These are phyloP conservation scores for Ramularia endophylla DNA, from an alignment of 2,329 filamentous ascomycete species.

Conservation along the genomic window DNA sequence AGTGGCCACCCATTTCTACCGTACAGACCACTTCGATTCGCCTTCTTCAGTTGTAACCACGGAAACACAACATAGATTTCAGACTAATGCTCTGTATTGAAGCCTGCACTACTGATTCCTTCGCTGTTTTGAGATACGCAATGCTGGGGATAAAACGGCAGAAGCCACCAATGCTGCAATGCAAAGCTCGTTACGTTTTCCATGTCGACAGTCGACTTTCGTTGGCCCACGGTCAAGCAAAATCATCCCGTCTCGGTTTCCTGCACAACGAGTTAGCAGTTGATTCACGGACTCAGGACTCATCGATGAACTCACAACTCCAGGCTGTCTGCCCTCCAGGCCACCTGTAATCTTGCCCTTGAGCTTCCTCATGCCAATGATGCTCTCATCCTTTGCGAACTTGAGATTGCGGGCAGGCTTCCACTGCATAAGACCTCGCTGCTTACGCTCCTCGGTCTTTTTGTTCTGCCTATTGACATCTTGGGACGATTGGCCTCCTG, in stretches of 20 bases:
- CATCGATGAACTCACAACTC: slow-evolving; percentile 51
- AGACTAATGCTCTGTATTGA: too few relatives aligned
- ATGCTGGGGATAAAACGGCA: background rate
- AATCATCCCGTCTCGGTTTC: slow-evolving; percentile 18
- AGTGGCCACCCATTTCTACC: too few relatives aligned
- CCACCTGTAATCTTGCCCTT: slow-evolving; percentile 66
- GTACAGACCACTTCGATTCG: too few relatives aligned
- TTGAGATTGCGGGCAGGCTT: slow-evolving; percentile 76
- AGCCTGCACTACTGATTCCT: too few relatives aligned
- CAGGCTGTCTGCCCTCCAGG: slow-evolving; percentile 75
- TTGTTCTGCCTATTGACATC: slow-evolving; percentile 63
- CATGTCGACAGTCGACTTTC: background rate
- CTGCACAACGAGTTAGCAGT: slow-evolving; percentile 12
- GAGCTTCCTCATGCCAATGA: slow-evolving; percentile 68
- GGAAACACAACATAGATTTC: too few relatives aligned
- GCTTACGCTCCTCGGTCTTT: slow-evolving; percentile 70
- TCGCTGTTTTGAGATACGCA: slow-evolving; percentile 1
- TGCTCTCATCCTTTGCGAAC: slow-evolving; percentile 84
- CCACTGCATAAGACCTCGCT: slow-evolving; percentile 93
- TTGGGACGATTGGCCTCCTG: slow-evolving; percentile 34
- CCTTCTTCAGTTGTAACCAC: too few relatives aligned
- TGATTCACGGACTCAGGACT: background rate
- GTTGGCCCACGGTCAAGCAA: background rate
- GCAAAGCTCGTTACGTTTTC: background rate
- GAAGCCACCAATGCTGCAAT: background rate